Conservation (phyloP, 176 grass and related monocot genomes). For the Coix lacrymajobi region DNA sequence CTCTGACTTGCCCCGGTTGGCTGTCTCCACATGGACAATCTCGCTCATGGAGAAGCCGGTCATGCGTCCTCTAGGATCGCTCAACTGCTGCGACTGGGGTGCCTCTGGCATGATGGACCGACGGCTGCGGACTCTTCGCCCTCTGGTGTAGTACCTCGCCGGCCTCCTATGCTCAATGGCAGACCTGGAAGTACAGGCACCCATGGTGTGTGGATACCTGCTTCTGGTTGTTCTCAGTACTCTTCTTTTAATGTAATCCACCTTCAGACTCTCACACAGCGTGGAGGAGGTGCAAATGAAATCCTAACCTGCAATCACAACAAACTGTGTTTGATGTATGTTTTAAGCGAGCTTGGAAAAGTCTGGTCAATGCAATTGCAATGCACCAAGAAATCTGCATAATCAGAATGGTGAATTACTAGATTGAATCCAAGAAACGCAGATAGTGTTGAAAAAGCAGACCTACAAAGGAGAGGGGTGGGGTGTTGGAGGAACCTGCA, state of each 20-base stretch:
- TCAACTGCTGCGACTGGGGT: constrained; percentile 29
- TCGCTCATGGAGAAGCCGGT: constrained; percentile 66
- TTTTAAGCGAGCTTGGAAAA: background rate
- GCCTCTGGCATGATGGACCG: constrained; percentile 38
- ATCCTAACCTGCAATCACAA: constrained; percentile 20
- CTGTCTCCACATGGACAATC: constrained; percentile 67
- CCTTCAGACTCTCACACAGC: background rate
- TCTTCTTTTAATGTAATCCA: background rate
- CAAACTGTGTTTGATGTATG: background rate
- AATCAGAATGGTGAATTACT: background rate
- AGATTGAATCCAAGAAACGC: background rate
- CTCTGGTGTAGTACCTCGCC: constrained; percentile 29
- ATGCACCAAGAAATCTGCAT: constrained; percentile 7
- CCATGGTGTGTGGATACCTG: constrained; percentile 40
- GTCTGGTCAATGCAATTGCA: background rate
- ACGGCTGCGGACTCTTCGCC: constrained; percentile 20
- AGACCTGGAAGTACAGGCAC: constrained; percentile 55
- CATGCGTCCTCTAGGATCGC: constrained; percentile 24
- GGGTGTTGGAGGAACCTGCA: background rate
- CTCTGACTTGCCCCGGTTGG: constrained; percentile 43
- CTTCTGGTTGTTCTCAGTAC: background rate
- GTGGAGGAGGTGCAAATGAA: background rate
- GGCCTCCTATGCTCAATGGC: constrained; percentile 25
- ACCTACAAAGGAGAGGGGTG: background rate
- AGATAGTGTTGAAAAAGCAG: background rate